A percentile compares a stretch with the other conserved stretches of the same genome.
These are phyloP conservation scores for Camellia lanceoleosa DNA, from an alignment of 148 eudicot species.

Conservation along the genomic window DNA sequence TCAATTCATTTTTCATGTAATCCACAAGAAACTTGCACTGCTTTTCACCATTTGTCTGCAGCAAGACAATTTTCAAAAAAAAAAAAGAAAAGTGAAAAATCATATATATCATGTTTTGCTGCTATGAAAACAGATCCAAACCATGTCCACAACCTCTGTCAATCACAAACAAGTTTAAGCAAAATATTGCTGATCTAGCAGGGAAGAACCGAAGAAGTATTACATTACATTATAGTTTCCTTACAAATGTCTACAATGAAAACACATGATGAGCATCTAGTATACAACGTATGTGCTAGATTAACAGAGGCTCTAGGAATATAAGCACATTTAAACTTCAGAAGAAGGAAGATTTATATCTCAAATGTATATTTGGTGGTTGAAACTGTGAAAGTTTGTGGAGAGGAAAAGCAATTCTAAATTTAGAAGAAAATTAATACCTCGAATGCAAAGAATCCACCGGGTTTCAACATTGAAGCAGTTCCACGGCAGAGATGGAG, in stretches of 20 bases:
- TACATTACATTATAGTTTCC: background rate
- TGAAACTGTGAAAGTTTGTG: background rate
- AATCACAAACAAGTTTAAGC: background rate
- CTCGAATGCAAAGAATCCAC: slow-evolving; percentile 93
- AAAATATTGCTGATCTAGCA: background rate
- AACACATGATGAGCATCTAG: background rate
- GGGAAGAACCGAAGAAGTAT: background rate
- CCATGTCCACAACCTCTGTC: background rate
- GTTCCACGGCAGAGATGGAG: slow-evolving; percentile 55
- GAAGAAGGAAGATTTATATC: background rate
- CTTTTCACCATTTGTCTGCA: slow-evolving; percentile 85
- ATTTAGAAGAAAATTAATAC: slow-evolving; percentile 29
- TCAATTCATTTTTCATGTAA: slow-evolving; percentile 35
- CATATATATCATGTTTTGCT: background rate
- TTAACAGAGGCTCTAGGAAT: background rate
- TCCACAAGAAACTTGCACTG: slow-evolving; percentile 71
- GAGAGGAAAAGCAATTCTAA: background rate
- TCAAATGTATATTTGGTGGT: background rate
- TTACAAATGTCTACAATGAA: background rate
- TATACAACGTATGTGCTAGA: background rate
- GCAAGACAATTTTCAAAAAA: background rate
- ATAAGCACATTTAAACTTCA: background rate
- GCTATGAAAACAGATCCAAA: background rate
- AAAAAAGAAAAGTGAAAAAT: background rate
- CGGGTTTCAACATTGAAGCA: slow-evolving; percentile 64